These are phyloP conservation scores for Seiridium cupressi DNA, from an alignment of 2,329 filamentous ascomycete genomes.

Conservation along the genomic window DNA sequence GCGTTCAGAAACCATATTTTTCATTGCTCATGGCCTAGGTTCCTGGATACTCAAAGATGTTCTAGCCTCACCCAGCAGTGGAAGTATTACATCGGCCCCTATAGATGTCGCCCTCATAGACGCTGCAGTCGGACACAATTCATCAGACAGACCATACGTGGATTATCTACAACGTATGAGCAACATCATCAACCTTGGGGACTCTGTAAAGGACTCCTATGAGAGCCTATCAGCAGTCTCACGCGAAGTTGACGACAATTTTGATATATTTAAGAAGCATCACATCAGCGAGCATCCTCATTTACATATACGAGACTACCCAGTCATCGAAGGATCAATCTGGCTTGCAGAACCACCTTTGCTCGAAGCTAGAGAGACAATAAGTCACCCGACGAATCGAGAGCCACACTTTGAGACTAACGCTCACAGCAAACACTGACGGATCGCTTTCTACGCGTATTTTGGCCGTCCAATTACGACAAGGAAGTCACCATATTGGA, in stretches of 20 bases:
- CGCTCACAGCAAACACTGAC: neutral
- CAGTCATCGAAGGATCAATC: neutral
- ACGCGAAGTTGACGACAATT: neutral
- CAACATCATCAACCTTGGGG: neutral
- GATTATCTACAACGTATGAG: neutral
- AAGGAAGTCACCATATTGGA: neutral
- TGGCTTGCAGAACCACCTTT: neutral
- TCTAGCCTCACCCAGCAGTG: neutral
- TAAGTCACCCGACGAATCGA: neutral
- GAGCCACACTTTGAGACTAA: neutral
- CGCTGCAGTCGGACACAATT: neutral
- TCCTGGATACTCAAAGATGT: neutral
- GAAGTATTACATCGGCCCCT: neutral
- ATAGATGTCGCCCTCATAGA: neutral
- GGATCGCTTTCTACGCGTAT: neutral
- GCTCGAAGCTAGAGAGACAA: neutral
- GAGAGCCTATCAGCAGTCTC: neutral
- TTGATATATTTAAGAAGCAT: neutral
- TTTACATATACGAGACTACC: neutral
- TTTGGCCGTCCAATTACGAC: neutral
- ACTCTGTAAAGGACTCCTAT: neutral
- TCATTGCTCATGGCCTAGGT: constrained; percentile 2
- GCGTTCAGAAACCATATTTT: neutral
- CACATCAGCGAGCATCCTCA: neutral
- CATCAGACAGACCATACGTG: neutral